Conservation (phyloP, 176 grass and related monocot species). For the Calamus simplicifolius region DNA sequence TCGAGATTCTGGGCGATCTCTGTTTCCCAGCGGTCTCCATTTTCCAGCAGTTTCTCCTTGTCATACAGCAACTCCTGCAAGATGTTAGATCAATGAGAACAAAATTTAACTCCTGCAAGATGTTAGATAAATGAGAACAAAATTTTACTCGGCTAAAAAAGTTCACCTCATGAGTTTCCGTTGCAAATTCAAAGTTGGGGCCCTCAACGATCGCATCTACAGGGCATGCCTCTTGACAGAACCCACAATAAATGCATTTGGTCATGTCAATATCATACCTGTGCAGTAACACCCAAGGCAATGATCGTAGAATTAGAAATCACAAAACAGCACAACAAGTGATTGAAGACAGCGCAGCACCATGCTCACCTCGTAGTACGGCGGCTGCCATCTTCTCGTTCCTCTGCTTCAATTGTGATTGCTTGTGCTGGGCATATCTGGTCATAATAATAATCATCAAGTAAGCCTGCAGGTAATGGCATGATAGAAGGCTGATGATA, state of each 20-base stretch:
- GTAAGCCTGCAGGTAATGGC: too few species aligned
- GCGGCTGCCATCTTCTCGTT: constrained; percentile 96
- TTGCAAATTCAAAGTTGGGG: constrained; percentile 97
- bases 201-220: constrained; percentile 99
- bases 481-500: too few species aligned
- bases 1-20: constrained; percentile 90
- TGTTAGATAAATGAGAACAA: not conserved
- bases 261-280: constrained; percentile 90
- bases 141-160: too few species aligned
- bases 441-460: constrained; percentile 15
- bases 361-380: constrained; percentile 70
- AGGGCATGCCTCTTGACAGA: constrained; percentile 97
- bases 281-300: too few species aligned
- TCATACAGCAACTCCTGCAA: constrained; percentile 89
- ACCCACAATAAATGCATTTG: constrained; percentile 99
- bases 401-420: constrained; percentile 98
- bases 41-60: constrained; percentile 98
- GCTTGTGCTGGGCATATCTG: constrained; percentile 98
- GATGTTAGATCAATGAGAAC: not conserved
- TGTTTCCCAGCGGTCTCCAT: constrained; percentile 95
- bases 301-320: too few species aligned
- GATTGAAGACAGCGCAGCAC: too few species aligned
- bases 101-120: constrained; percentile 17
- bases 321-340: too few species aligned
- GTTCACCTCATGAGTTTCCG: constrained; percentile 90